A percentile compares a stretch with the other conserved stretches of the same genome.
Evolutionary conservation across 805 yeast genomes (phyloP).

Genomic region (Candida sanyiensis): DNA sequence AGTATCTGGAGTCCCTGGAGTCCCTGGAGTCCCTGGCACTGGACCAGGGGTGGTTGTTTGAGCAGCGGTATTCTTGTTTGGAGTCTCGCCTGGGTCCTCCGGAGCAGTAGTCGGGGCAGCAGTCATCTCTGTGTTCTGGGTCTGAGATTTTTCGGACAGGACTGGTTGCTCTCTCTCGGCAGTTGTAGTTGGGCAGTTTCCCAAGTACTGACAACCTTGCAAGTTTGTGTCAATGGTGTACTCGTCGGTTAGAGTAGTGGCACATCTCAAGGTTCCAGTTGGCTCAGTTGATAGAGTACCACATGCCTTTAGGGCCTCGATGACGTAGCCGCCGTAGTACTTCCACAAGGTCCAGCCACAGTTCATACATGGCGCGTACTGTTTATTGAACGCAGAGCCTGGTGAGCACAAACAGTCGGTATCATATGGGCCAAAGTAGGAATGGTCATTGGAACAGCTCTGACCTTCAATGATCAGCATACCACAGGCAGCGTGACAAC

Average conservation of each 20-base stretch:
- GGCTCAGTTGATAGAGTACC: constrained; percentile 17
- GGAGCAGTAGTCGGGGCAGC: not conserved
- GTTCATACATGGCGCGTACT: constrained; percentile 27
- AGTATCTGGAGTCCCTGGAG: too few relatives aligned
- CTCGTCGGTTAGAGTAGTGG: constrained; percentile 10
- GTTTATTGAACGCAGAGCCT: constrained; percentile 19
- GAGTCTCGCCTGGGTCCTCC: too few relatives aligned
- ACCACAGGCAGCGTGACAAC: constrained; percentile 9
- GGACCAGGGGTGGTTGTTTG: too few relatives aligned
- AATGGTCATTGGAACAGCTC: not conserved
- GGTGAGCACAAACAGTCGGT: constrained; percentile 26
- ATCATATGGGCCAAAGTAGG: constrained; percentile 12
- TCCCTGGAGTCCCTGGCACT: too few relatives aligned
- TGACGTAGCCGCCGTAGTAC: constrained; percentile 26
- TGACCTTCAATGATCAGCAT: constrained; percentile 7
- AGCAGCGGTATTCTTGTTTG: too few relatives aligned
- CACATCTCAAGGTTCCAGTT: constrained; percentile 12
- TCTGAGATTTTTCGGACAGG: too few relatives aligned
- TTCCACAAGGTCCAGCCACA: constrained; percentile 33
- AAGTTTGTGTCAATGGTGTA: constrained; percentile 7
- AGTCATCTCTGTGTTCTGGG: too few relatives aligned
- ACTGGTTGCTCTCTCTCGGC: not conserved
- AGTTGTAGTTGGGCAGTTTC: constrained; percentile 14
- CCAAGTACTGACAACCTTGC: constrained; percentile 10
- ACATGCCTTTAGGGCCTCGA: constrained; percentile 27